These are phyloP conservation scores for Rubus parviflorus DNA, from an alignment of 306 rosid genomes.

Conservation along the genomic window DNA sequence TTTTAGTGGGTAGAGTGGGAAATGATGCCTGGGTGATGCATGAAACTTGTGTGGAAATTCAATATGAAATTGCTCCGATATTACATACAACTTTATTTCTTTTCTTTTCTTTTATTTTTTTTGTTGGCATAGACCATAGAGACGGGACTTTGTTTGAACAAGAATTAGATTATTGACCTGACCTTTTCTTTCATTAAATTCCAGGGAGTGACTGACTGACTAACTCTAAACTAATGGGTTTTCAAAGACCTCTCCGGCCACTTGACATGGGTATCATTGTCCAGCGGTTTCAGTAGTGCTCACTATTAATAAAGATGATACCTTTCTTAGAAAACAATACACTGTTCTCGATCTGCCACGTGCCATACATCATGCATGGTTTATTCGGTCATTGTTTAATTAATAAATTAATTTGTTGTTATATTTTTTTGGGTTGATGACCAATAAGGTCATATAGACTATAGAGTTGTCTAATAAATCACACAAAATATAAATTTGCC, in stretches of 20 bases:
- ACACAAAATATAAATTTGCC: too few relatives aligned
- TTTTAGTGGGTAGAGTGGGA: not conserved
- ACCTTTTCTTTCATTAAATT: not conserved
- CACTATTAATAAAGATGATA: not conserved
- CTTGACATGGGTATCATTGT: not conserved
- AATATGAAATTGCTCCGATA: not conserved
- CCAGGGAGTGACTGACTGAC: too few relatives aligned
- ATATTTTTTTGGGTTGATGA: too few relatives aligned
- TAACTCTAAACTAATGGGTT: not conserved
- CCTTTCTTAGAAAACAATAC: not conserved
- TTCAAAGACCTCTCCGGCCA: not conserved
- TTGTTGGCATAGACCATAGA: not conserved
- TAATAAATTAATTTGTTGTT: not conserved
- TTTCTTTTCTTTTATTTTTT: not conserved
- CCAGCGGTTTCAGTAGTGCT: too few relatives aligned
- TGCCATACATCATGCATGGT: not conserved
- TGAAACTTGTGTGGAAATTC: not conserved
- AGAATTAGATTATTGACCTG: conserved; percentile 8
- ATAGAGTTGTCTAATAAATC: too few relatives aligned
- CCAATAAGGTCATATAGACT: too few relatives aligned
- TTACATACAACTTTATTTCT: not conserved
- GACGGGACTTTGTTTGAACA: not conserved
- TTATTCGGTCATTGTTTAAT: not conserved
- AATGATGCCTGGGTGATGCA: not conserved
- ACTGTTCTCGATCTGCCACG: not conserved